phyloP scores from a whole-genome alignment of 2,329 filamentous ascomycete species.

The Cryphonectria naterciae region DNA sequence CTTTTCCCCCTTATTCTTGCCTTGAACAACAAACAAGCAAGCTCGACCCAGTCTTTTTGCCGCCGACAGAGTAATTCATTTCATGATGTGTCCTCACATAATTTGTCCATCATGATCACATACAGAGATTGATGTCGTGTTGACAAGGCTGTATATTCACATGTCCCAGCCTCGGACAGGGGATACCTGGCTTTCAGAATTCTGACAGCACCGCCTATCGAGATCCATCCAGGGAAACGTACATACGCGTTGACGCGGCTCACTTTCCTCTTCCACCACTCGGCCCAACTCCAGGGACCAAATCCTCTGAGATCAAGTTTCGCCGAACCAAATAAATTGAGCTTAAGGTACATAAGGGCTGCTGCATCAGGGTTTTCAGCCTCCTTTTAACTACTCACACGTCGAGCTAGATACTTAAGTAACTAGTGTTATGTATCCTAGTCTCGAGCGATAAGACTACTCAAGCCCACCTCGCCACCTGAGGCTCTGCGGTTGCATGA shows the following conservation, averaged over 20 bases:
- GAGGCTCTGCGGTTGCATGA: not conserved
- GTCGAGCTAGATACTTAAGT: not conserved
- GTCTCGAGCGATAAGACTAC: not conserved
- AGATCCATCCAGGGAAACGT: not conserved
- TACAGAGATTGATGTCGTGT: not conserved
- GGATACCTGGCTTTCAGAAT: not conserved
- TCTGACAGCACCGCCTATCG: not conserved
- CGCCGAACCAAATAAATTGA: not conserved
- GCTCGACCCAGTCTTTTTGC: not conserved
- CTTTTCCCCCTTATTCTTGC: not conserved
- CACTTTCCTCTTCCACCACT: not conserved
- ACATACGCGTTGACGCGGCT: not conserved
- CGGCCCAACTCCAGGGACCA: not conserved
- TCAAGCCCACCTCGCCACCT: not conserved
- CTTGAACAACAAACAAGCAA: not conserved
- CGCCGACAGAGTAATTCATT: not conserved
- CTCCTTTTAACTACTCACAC: not conserved
- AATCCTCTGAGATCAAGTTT: not conserved
- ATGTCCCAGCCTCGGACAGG: not conserved
- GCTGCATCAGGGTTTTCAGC: not conserved
- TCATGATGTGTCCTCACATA: not conserved
- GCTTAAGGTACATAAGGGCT: not conserved
- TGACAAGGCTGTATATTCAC: constrained; percentile 5
- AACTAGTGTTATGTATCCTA: not conserved
- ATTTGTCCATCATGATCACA: not conserved